These are phyloP conservation scores for Ophiostoma angusticollis DNA, from an alignment of 2,329 filamentous ascomycete species.

Conservation along the genomic window DNA sequence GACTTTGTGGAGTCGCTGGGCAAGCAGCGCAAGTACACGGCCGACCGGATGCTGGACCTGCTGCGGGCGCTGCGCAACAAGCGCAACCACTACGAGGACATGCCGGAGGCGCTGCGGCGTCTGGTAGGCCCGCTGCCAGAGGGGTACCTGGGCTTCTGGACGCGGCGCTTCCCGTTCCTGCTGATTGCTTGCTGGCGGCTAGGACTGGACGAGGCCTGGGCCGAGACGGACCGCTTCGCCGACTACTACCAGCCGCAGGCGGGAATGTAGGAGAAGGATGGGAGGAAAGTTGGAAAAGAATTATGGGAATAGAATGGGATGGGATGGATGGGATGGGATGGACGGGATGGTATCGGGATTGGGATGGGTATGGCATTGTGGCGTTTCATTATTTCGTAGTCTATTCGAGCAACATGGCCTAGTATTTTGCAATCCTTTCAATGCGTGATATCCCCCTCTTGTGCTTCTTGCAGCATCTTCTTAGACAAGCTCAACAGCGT, in stretches of 20 bases:
- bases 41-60: slow-evolving; percentile 69
- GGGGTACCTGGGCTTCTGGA: slow-evolving; percentile 78
- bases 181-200: slow-evolving; percentile 69
- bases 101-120: slow-evolving; percentile 64
- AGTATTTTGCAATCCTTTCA: too few species aligned
- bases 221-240: slow-evolving; percentile 52
- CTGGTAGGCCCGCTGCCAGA: slow-evolving; percentile 61
- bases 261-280: not conserved
- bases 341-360: too few species aligned
- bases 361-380: not conserved
- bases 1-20: slow-evolving; percentile 81
- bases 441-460: too few species aligned
- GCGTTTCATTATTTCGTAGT: too few species aligned
- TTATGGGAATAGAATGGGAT: not conserved
- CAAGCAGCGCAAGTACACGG: slow-evolving; percentile 91
- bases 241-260: slow-evolving; percentile 52
- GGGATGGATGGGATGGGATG: not conserved
- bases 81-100: slow-evolving; percentile 95
- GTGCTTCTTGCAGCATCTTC: not conserved
- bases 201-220: slow-evolving; percentile 52
- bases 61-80: slow-evolving; percentile 87
- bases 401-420: too few species aligned
- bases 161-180: slow-evolving; percentile 61
- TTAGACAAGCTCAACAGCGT: not conserved
- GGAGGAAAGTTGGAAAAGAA: too few species aligned